Evolutionary conservation across 768 basidiomycete genomes (phyloP), one percentile per base, ranked within the genome.

Genomic region (Suillus decipiens): DNA sequence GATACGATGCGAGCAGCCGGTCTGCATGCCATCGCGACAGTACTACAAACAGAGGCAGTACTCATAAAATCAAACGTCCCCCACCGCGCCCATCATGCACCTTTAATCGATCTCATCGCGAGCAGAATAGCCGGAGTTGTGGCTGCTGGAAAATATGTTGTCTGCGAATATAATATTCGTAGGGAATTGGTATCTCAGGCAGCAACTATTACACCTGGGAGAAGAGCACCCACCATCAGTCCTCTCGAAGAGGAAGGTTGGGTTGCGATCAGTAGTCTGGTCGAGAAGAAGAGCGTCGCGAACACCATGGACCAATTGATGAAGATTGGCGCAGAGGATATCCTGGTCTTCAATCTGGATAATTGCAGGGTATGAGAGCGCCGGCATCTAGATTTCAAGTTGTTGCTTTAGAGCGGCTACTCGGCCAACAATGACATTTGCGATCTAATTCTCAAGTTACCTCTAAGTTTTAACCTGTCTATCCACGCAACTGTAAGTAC

Each of bases 1-100:
- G 97, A 99, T 71, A 99, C 97, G 9, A 99, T 99, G 97, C 93
- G 96, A 39, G 97, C 96, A 31, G 96, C 96, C 0, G 97, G 96
- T 42, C 82, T 99, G 61, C 92, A 92, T 74, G 88, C 96, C 45
- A 98, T 99, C 70, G 90, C 89, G 15, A 98, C 95, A 11, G 74
- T 99, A 12, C 84, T 99, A 61, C 76, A 88, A 45, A 86, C 90
- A 0, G 91, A 99, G 77, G 96, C 96, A 12, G 93, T 98, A 60
- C 86, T 99, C 41, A 97, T 99, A 82, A 91, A 88, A 65, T 93
- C 92, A 1, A 82, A 79, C 59, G 76, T 78, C 19, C 80, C 82
- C 0, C 92, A 90, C 66, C 83, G 88, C 64, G 82, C 88, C 2
- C 77, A 86, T 12, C 81, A 89, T 62, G 78, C 79, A 5, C 80